Evolutionary conservation across 2,329 filamentous ascomycete species (phyloP).

Genomic region (Botrytis tulipae): DNA sequence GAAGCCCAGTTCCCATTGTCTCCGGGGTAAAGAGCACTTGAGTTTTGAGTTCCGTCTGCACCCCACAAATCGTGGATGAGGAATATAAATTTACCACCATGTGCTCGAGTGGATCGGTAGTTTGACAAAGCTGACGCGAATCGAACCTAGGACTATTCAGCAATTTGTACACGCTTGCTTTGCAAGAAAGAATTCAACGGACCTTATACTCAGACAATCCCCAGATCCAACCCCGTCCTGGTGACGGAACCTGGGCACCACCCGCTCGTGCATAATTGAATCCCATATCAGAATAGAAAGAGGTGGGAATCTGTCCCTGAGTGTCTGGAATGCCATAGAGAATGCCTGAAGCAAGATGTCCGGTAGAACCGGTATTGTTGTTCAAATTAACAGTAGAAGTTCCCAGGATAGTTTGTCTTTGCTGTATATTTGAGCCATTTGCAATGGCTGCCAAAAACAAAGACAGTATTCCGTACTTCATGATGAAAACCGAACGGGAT

Average conservation of each 20-base stretch:
- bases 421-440: background rate
- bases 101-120: slow-evolving; percentile 45
- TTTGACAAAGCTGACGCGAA: slow-evolving; percentile 47
- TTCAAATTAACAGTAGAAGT: slow-evolving; percentile 33
- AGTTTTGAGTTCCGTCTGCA: slow-evolving; percentile 44
- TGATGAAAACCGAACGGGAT: background rate
- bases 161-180: background rate
- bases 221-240: slow-evolving; percentile 42
- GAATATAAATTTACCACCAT: slow-evolving; percentile 47
- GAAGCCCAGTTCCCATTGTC: slow-evolving; percentile 49
- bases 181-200: background rate
- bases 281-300: slow-evolving; percentile 43
- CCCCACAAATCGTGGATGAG: slow-evolving; percentile 50
- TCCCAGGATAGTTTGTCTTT: background rate
- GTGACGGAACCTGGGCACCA: slow-evolving; percentile 41
- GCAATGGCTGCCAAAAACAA: background rate
- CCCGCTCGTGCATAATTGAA: slow-evolving; percentile 44
- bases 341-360: slow-evolving; percentile 42
- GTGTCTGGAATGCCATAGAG: slow-evolving; percentile 46
- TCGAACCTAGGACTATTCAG: slow-evolving; percentile 33
- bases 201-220: slow-evolving; percentile 37
- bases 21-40: slow-evolving; percentile 45
- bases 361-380: slow-evolving; percentile 35
- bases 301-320: slow-evolving; percentile 40
- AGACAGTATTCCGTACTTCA: background rate